Conservation (phyloP, 208 protist genomes). For the Acanthamoeba healyi region DNA sequence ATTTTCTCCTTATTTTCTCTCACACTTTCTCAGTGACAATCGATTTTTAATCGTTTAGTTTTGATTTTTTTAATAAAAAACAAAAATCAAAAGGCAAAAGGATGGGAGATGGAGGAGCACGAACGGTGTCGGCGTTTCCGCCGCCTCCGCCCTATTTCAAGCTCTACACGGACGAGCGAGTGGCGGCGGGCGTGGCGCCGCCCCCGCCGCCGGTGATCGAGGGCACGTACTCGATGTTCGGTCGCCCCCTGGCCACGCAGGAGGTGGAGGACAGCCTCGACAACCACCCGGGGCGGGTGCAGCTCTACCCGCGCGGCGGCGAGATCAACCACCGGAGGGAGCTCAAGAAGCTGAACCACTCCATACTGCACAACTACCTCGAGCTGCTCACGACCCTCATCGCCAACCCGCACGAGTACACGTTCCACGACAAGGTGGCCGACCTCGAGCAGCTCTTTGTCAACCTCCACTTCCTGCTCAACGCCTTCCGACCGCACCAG, state of each 20-base stretch:
- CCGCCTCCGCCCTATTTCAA: constrained; percentile 82
- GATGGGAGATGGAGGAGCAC: constrained; percentile 52
- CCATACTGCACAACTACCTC: constrained; percentile 84
- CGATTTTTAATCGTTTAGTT: neutral
- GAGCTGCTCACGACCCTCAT: constrained; percentile 83
- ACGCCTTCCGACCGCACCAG: constrained; percentile 85
- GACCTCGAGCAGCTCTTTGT: constrained; percentile 84
- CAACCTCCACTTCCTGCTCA: constrained; percentile 84
- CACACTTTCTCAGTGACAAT: too few species aligned
- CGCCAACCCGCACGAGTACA: constrained; percentile 78
- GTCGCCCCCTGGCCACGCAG: constrained; percentile 8
- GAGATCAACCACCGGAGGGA: constrained; percentile 81
- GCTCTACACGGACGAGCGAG: constrained; percentile 75
- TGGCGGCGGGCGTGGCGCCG: constrained; percentile 28
- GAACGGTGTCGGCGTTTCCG: constrained; percentile 80
- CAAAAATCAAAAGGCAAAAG: constrained; percentile 25
- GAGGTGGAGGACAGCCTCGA: constrained; percentile 65
- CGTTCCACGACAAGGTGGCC: constrained; percentile 78
- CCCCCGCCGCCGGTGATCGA: constrained; percentile 73
- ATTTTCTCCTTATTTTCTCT: too few species aligned
- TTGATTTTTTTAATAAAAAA: neutral
- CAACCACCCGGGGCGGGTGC: constrained; percentile 35
- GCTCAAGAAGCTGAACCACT: constrained; percentile 85
- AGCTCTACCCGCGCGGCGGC: constrained; percentile 77
- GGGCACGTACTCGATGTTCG: constrained; percentile 75